A percentile compares a stretch with the other conserved stretches of the same genome.
Conservation (phyloP, 2,329 filamentous ascomycete genomes). For the Paecilomyces variotii region DNA sequence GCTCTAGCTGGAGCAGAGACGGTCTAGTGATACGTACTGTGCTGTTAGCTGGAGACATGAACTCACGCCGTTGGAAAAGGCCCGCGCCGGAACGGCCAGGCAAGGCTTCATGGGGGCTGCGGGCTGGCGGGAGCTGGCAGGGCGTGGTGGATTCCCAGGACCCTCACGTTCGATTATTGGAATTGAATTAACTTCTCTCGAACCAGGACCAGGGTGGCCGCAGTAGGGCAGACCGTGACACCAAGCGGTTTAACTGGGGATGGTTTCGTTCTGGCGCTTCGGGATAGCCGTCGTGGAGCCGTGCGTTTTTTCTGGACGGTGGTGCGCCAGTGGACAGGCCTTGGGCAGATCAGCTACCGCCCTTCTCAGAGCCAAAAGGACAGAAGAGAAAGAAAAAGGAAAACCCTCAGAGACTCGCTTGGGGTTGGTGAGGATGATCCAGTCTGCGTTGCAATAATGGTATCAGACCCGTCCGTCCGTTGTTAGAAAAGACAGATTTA, state of each 20-base stretch:
- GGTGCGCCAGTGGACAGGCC: neutral
- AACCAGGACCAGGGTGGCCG: neutral
- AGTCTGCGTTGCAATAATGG: neutral
- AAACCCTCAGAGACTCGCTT: neutral
- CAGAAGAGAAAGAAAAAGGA: neutral
- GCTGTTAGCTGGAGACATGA: neutral
- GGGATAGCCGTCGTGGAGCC: neutral
- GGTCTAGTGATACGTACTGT: neutral
- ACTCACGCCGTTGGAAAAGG: neutral
- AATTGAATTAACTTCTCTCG: neutral
- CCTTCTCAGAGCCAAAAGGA: neutral
- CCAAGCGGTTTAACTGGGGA: neutral
- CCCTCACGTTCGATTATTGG: neutral
- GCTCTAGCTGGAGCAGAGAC: neutral
- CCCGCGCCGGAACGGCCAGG: neutral
- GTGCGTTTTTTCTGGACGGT: neutral
- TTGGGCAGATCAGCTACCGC: neutral
- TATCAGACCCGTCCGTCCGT: neutral
- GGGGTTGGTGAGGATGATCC: neutral
- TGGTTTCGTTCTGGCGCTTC: neutral
- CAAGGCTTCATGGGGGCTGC: neutral
- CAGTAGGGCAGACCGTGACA: neutral
- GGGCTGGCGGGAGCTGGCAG: neutral
- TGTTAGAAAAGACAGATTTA: neutral
- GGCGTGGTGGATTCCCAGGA: neutral